Base-by-base conservation (phyloP, 306 rosid species). In the Dalbergia cultrata region DNA sequence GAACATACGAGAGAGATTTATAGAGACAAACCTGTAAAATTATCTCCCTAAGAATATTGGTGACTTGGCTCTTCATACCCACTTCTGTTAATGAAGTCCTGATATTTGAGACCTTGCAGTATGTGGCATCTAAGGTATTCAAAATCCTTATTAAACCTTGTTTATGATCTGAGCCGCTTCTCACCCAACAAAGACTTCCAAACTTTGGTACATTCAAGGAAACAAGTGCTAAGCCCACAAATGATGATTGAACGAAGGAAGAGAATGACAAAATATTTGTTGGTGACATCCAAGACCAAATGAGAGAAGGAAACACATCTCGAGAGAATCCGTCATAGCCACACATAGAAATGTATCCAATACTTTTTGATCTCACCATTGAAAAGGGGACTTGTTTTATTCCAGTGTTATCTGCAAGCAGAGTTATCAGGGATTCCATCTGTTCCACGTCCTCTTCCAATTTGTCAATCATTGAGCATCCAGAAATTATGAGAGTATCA, bases 361-460 rank as follows among this genome's bases (percentile, higher is more conserved):
- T 81, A 7, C 74, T 75, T 33, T 47, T 71, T 13, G 78, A 10
- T 14, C 39, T 21, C 5, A n/a, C 17, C 8, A 81, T 12, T 35
- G 67, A 77, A 6, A 4, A 54, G 13, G 87, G 88, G 0, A 82
- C 39, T 22, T 35, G 13, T 37, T 47, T 68, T 44, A 87, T 79
- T 5, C 78, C 34, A 34, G 88, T 79, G 3, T 84, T 26, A 13
- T 87, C 85, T 0, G 83, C 86, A 4, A 11, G 16, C 17, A 75
- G 7, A 3, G 69, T 58, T n/a, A 59, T 43, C 61, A 58, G 67
- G 3, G 58, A 78, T 39, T 78, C 69, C 82, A 78, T 78, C 18
- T 67, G 53, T 19, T 45, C 82, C 7, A 78, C 0, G 12, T 78
- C 49, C 5, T 78, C 82, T 11, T 69, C 76, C 67, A 78, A 58